Conservation (phyloP, 768 basidiomycete genomes). For the Rhizopogon vulgaris region DNA sequence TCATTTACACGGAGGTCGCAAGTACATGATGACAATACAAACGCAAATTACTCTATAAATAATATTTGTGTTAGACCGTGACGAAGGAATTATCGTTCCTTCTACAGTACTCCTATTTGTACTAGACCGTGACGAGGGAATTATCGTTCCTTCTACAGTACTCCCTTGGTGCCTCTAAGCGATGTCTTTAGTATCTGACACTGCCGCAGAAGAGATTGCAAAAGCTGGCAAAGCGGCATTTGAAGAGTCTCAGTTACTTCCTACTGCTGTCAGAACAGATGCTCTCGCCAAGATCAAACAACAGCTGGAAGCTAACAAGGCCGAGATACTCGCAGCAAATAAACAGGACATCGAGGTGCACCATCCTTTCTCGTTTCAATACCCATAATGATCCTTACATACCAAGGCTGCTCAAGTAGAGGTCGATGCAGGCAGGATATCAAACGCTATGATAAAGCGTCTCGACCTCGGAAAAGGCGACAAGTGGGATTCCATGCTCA, state of each 20-base stretch:
- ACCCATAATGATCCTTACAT: not conserved
- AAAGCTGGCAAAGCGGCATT: conserved; percentile 78
- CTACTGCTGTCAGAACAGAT: conserved; percentile 55
- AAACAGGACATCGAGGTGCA: conserved; percentile 69
- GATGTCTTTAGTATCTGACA: conserved; percentile 10
- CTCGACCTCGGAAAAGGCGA: conserved; percentile 73
- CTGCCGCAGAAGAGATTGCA: conserved; percentile 56
- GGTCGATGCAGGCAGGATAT: conserved; percentile 81
- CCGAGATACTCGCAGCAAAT: conserved; percentile 76
- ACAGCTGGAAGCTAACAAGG: conserved; percentile 59
- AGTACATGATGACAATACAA: too few relatives aligned
- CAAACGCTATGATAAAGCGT: conserved; percentile 75
- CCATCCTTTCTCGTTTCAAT: not conserved
- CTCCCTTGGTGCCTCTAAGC: not conserved
- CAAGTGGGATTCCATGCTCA: conserved; percentile 94
- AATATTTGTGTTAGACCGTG: too few relatives aligned
- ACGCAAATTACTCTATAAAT: too few relatives aligned
- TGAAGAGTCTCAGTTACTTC: conserved; percentile 78
- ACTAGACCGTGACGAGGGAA: too few relatives aligned
- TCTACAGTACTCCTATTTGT: too few relatives aligned
- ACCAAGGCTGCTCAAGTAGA: conserved; percentile 67
- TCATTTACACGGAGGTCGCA: too few relatives aligned
- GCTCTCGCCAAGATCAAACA: conserved; percentile 68
- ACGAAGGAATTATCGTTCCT: too few relatives aligned
- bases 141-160: too few relatives aligned